Base-by-base conservation (phyloP, 2,329 filamentous ascomycete species). In the Clonostachys solani region DNA sequence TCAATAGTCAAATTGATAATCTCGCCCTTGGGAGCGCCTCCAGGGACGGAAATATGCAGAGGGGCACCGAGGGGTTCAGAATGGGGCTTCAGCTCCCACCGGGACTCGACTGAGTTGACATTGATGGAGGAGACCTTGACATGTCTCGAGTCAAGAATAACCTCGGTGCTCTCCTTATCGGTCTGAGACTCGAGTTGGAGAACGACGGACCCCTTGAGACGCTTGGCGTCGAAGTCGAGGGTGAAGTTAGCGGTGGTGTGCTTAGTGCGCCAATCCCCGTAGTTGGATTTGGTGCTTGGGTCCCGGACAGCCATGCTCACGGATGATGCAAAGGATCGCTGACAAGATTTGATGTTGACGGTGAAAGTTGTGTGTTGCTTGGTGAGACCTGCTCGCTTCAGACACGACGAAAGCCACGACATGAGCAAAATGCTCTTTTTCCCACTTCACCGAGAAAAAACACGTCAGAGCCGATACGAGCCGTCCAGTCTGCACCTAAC, bases 281-380 rank as follows among this genome's bases (percentile, higher is more conserved):
- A 96, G 73, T 97, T 97, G 62, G 89, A 87, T 49, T 94, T 72
- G 23, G 94, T 96, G 66, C 91, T 95, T 46, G 91, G 91, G 69
- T 97, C 92, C 60, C 89, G 81, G 18, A n/a, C 45, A 19, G 49
- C 43, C 47, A 52, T 50, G 44, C 6, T 47, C 40, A 44, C 46
- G 9, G 46, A 38, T 29, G 23, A 23, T 33, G 47, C 42, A 37
- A 48, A 45, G 12, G 29, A 34, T 34, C 47, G 35, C 12, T 36
- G 34, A 19, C 33, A 23, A 16, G 34, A 13, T 37, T 34, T 16
- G 15, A 18, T 38, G 16, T 7, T 40, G 42, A 40, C 15, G 42
- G n/a, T 17, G 19, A 16, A 42, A 23, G 42, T 5, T 29, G 40
- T 29, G 9, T 10, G 13, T 23, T 42, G 15, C 29, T n/a, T 36